A percentile compares a stretch with the other conserved stretches of the same genome.
These are phyloP conservation scores for Bipolaris cookei DNA, from an alignment of 2,329 filamentous ascomycete genomes.

Conservation along the genomic window DNA sequence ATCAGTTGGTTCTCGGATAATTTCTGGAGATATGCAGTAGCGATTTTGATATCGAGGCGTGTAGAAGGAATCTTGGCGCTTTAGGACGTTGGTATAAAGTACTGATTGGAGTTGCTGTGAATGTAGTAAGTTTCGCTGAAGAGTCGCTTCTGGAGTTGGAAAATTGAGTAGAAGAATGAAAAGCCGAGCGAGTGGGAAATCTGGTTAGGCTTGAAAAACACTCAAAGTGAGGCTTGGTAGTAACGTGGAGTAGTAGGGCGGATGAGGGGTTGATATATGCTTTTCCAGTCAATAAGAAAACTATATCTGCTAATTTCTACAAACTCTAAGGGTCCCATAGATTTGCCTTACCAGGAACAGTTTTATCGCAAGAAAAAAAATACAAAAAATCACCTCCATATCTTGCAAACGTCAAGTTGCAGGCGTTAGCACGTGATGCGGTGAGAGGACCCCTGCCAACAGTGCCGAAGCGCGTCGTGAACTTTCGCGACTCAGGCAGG, in stretches of 20 bases:
- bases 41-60: conserved; percentile 22
- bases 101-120: not conserved
- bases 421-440: conserved; percentile 34
- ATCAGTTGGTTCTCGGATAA: conserved; percentile 1
- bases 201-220: not conserved
- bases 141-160: not conserved
- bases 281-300: not conserved
- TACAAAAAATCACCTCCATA: not conserved
- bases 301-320: not conserved
- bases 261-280: not conserved
- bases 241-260: not conserved
- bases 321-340: not conserved
- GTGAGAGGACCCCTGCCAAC: conserved; percentile 31
- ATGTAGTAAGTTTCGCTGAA: not conserved
- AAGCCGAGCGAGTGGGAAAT: not conserved
- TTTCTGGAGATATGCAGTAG: not conserved
- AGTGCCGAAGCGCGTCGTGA: conserved; percentile 39
- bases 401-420: not conserved
- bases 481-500: conserved; percentile 37
- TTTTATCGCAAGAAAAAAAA: not conserved
- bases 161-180: not conserved
- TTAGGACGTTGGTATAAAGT: not conserved
- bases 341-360: not conserved
- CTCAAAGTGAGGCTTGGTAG: not conserved
- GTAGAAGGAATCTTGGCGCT: conserved; percentile 13